Conservation (phyloP, 306 rosid genomes). For the Argentina anserina region DNA sequence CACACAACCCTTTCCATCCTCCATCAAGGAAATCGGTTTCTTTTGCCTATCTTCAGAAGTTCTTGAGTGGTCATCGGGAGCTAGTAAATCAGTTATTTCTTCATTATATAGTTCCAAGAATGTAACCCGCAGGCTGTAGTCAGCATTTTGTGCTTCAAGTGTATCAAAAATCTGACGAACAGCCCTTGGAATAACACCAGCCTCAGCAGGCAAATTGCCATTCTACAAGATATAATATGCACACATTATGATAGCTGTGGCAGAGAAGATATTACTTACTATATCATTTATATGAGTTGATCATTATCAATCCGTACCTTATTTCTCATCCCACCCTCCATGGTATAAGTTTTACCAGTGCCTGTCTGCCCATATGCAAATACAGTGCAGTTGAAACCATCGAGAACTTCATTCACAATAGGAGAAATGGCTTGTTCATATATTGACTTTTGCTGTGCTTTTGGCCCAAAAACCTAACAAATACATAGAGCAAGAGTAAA, state of each 20-base stretch:
- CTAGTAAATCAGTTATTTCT: constrained; percentile 80
- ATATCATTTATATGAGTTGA: background rate
- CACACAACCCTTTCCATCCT: constrained; percentile 94
- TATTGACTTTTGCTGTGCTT: constrained; percentile 81
- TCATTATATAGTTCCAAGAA: constrained; percentile 93
- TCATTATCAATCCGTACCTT: constrained; percentile 49
- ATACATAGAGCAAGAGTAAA: background rate
- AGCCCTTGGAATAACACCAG: constrained; percentile 97
- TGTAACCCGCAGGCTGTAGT: constrained; percentile 85
- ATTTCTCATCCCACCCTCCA: constrained; percentile 95
- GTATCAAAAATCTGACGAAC: constrained; percentile 90
- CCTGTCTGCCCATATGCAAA: constrained; percentile 99
- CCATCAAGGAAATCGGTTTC: constrained; percentile 75
- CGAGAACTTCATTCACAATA: constrained; percentile 88
- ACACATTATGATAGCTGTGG: background rate
- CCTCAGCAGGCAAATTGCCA: constrained; percentile 82
- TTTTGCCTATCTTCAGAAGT: constrained; percentile 63
- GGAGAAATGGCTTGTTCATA: constrained; percentile 95
- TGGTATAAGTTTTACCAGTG: constrained; percentile 95
- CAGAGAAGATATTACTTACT: background rate
- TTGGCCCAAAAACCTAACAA: constrained; percentile 85
- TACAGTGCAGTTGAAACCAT: constrained; percentile 92
- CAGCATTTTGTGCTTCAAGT: constrained; percentile 80
- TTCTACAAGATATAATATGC: constrained; percentile 32
- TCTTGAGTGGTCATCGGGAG: constrained; percentile 68